Base-by-base conservation (phyloP, 768 basidiomycete species). In the Panaeolus cyanescens region DNA sequence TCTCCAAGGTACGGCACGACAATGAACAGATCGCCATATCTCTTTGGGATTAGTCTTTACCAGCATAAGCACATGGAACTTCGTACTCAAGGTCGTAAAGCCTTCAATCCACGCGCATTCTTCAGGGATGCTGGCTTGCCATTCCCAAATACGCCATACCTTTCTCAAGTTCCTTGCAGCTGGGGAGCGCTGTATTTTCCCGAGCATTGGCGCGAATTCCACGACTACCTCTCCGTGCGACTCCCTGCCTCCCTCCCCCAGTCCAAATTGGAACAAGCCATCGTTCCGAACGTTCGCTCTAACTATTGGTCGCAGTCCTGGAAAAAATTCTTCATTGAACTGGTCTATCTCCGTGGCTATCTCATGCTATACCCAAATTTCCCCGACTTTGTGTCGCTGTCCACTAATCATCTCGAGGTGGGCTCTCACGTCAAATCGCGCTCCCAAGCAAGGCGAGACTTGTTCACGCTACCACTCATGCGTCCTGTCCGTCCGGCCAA, bases 171-270 rank as follows among this genome's bases (percentile, higher is more conserved):
- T 9, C 94, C 93, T 0, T 95, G 93, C 73, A 93, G 91, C 74
- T 96, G 93, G 93, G 94, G 93, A 13, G 93, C 92, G 2, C 80
- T 93, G 34, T 96, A 95, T 77, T 96, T 96, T 70, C 93, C 94
- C 10, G 84, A 92, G 64, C 88, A 90, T 67, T 95, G 93, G 93
- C 84, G 87, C 65, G 91, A 92, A 71, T 95, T 95, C 72, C 92
- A 95, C 74, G 74, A 77, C 55, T 95, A 92, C 70, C 85, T 95
- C 63, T 66, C 84, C 36, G 69, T 81, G n/a, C 87, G 93, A 28
- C 82, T 93, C n/a, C 80, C 85, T n/a, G 83, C 85, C 59, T 45
- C 63, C 37, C 62, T 72, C 62, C 59, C 82, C 61, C 69, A 77
- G 40, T 75, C 83, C 59, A 75, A 76, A 22, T 68, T 68, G 42